Conservation (phyloP, 306 rosid species). For the Prunus persica region Prunus_persica_NCBIv2 NC_034013.1:10032001-10032500, state of each 20-base stretch:
- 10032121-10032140: conserved; percentile 76
- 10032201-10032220: conserved; percentile 9
- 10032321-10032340: neutral
- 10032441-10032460: neutral
- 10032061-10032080: neutral
- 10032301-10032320: neutral
- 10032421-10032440: neutral
- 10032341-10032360: neutral
- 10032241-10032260: conserved; percentile 1
- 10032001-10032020: conserved; percentile 3
- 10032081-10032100: neutral
- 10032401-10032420: neutral
- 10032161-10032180: conserved; percentile 58
- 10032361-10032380: neutral
- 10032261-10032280: conserved; percentile 10
- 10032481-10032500: neutral
- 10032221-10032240: neutral
- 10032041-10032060: neutral
- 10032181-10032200: conserved; percentile 26
- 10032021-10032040: neutral
- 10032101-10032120: conserved; percentile 15
- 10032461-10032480: neutral
- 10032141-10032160: conserved; percentile 39
- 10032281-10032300: neutral
- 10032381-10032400: neutral